A percentile compares a stretch with the other conserved stretches of the same genome.
Conservation (phyloP, 1,284 basidiomycete species). For the Hemileia vastatrix region DNA sequence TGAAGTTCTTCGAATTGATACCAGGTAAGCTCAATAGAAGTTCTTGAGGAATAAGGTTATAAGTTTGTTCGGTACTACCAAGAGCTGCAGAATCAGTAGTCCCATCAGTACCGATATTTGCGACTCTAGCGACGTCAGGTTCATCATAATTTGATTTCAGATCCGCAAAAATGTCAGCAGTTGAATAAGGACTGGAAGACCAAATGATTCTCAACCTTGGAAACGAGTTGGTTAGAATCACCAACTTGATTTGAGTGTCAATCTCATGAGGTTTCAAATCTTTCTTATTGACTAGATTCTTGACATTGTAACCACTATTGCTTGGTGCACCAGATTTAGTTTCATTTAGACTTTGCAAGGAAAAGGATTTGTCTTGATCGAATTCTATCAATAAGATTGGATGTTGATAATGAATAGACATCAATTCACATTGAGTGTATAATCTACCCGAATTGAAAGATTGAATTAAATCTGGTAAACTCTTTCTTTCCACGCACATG, state of each 20-base stretch:
- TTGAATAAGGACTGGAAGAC: constrained; percentile 88
- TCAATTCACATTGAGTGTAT: constrained; percentile 91
- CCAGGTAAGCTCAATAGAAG: constrained; percentile 52
- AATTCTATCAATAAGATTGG: constrained; percentile 93
- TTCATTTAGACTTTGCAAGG: constrained; percentile 51
- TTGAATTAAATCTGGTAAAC: constrained; percentile 74
- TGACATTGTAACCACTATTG: constrained; percentile 17
- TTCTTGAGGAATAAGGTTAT: constrained; percentile 37
- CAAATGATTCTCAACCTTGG: constrained; percentile 86
- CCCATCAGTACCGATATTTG: constrained; percentile 64
- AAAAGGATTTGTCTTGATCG: constrained; percentile 90
- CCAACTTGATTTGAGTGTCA: constrained; percentile 75
- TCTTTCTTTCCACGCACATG: constrained; percentile 92
- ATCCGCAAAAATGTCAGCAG: constrained; percentile 82
- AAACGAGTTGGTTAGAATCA: constrained; percentile 76
- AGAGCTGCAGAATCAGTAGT: constrained; percentile 27
- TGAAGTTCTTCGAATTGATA: constrained; percentile 71
- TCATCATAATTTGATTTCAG: constrained; percentile 72
- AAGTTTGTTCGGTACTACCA: constrained; percentile 45
- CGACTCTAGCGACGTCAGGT: constrained; percentile 65
- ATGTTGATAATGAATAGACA: constrained; percentile 91
- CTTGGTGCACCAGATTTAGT: constrained; percentile 28
- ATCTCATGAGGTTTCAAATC: constrained; percentile 41
- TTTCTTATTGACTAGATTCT: constrained; percentile 50
- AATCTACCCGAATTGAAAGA: constrained; percentile 87